Evolutionary conservation across 129 eudicot genomes (phyloP), one percentile per base, ranked within the genome.

Genomic region (Smallanthus sonchifolius): DNA sequence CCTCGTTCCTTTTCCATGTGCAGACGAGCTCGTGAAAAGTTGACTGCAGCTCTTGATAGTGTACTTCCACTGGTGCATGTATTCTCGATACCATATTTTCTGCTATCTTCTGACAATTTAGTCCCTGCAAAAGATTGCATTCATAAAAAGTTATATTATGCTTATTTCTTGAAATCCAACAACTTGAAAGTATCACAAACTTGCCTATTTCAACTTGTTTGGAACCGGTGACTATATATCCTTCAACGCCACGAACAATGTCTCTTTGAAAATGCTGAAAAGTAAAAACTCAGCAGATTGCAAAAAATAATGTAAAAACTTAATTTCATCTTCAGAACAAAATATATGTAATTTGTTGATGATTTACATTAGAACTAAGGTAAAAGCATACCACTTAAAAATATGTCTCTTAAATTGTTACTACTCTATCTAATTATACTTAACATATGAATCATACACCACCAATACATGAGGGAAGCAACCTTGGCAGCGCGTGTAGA

Each of bases 401-500:
- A 7, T 63, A 34, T 49, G 38, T 11, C 63, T 48, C 72, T 64
- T 64, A 35, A 38, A 13, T 51, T 49, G 57, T 45, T 62, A 24
- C 34, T 45, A 75, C 30, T 49, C 10, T 0, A 49, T 13, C 39
- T 11, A 49, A 19, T 48, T 75, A 37, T 37, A 75, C 34, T 75
- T 10, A 38, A 17, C 47, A 2, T 19, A 45, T 34, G 60, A 35
- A 15, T 45, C 69, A 66, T 65, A 59, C 17, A 44, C 49, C 42
- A 35, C 56, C n/a, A 56, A 61, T 8, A 60, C 24, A 11, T 70
- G 63, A 30, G 71, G 78, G 63, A 70, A 78, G 81, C 62, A 72
- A 93, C 98, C 97, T 94, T 94, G 40, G 92, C 98, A 69, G 97
- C 87, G 40, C 97, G 92, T 56, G 98, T 94, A n/a, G 98, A 94